phyloP scores from a whole-genome alignment of 2,329 filamentous ascomycete genomes.

The Bipolaris zeicola region DNA sequence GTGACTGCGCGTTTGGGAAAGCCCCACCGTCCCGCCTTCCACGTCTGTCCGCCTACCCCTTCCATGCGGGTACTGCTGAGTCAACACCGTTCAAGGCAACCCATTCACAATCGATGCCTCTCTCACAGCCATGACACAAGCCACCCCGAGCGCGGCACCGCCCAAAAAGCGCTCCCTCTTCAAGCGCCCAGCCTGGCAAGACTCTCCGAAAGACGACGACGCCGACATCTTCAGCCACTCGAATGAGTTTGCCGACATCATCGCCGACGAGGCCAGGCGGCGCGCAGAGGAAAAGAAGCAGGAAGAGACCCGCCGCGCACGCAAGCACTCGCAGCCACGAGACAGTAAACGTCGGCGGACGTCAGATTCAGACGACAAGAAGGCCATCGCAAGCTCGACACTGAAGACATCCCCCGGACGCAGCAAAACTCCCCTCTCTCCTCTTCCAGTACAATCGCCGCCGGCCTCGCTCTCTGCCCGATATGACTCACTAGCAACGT shows the following conservation, averaged over 20 bases:
- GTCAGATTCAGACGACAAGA: slow-evolving; percentile 20
- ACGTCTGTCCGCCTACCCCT: background rate
- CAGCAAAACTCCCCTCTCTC: slow-evolving; percentile 34
- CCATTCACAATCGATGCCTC: slow-evolving; percentile 17
- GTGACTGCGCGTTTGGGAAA: slow-evolving; percentile 39
- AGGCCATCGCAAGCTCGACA: slow-evolving; percentile 8
- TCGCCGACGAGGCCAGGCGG: slow-evolving; percentile 46
- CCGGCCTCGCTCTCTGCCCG: slow-evolving; percentile 34
- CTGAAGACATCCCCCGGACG: slow-evolving; percentile 23
- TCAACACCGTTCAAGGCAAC: background rate
- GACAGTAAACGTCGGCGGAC: slow-evolving; percentile 30
- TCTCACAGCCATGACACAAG: slow-evolving; percentile 33
- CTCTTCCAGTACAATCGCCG: slow-evolving; percentile 17
- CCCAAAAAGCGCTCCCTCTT: slow-evolving; percentile 59
- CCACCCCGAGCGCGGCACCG: slow-evolving; percentile 22
- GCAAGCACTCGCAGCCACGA: slow-evolving; percentile 17
- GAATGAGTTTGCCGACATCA: slow-evolving; percentile 46
- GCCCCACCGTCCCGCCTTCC: slow-evolving; percentile 3
- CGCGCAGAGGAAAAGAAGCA: slow-evolving; percentile 35
- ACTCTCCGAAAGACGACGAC: slow-evolving; percentile 43
- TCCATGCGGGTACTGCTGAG: background rate
- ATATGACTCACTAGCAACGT: slow-evolving; percentile 38
- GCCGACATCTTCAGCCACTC: slow-evolving; percentile 53
- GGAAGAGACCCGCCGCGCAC: slow-evolving; percentile 8
- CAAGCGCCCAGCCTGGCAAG: slow-evolving; percentile 60